Evolutionary conservation across 2,329 filamentous ascomycete species (phyloP).

Genomic region (Colletotrichum sp.): DNA sequence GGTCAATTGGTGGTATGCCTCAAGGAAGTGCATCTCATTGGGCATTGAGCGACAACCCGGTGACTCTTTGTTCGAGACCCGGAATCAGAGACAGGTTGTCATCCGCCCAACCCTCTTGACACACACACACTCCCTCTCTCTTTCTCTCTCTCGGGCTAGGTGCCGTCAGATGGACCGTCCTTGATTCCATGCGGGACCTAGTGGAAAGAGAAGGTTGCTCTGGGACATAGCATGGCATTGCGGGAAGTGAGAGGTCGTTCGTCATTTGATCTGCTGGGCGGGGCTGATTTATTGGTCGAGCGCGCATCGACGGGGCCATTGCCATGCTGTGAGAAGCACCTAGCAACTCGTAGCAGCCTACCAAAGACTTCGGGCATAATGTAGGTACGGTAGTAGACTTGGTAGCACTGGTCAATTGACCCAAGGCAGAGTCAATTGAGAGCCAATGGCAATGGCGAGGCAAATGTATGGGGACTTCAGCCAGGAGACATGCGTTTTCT

Average conservation of each 20-base stretch:
- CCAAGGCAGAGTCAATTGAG: background rate
- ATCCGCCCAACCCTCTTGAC: constrained; percentile 13
- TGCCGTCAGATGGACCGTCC: constrained; percentile 6
- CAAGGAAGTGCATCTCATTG: background rate
- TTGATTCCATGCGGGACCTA: background rate
- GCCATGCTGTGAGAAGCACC: background rate
- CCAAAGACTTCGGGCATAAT: background rate
- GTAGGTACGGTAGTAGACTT: background rate
- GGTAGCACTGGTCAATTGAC: background rate
- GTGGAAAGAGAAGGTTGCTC: background rate
- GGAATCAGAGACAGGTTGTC: constrained; percentile 18
- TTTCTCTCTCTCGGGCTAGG: background rate
- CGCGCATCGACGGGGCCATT: background rate
- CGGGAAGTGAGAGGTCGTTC: background rate
- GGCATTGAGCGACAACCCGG: background rate
- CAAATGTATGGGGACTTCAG: background rate
- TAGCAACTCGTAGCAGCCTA: background rate
- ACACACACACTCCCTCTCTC: background rate
- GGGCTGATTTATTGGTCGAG: background rate
- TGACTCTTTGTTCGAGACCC: constrained; percentile 3
- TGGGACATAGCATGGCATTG: background rate
- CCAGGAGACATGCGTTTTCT: background rate
- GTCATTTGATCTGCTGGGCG: background rate
- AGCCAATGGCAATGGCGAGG: background rate
- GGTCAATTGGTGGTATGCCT: background rate